Evolutionary conservation across 2,329 filamentous ascomycete genomes (phyloP), one percentile per base, ranked within the genome.

Genomic region (Hypomyces perniciosus): DNA sequence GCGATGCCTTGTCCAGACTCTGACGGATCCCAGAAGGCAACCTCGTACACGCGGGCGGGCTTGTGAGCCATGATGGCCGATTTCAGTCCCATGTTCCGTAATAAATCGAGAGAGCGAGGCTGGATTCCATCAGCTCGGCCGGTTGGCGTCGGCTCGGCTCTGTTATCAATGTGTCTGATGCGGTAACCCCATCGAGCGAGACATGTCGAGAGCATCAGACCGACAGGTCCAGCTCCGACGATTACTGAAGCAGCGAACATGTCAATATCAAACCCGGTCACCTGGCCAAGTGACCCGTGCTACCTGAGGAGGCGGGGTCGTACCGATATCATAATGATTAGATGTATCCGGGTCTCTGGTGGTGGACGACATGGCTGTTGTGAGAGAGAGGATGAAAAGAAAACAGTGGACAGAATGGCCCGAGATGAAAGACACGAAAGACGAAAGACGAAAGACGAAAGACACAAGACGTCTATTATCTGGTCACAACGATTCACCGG

Each of bases 101-200:
- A 76, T 12, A 96, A 79, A 61, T 96, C 90, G 27, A 95, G 76
- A 0, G 90, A 95, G 37, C 91, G 84, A 35, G 90, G 90, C 71
- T 96, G 90, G 52, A 96, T 95, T 55, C 90, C 90, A 69, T 96
- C 90, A 50, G 90, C 91, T 57, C 90, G 87, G 48, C 90, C 90
- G 20, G 90, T 95, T 2, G 82, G 64, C 9, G 90, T 96, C 12
- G 90, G 90, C 62, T 92, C 87, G 2, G 89, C 77, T 53, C 90
- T 80, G 70, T 95, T 95, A 72, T 96, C 91, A 64, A 96, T 90
- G 71, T 96, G 90, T 75, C 92, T 95, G 69, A 96, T 89, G 68
- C 83, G 90, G 76, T 96, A 96, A 20, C 91, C 91, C 89, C 90
- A 96, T 73, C 90, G 79, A 54, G 89, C 88, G 55, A 96, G 79